Base-by-base conservation (phyloP, 169 alveolate species). In the Plasmodium coatneyi region DNA sequence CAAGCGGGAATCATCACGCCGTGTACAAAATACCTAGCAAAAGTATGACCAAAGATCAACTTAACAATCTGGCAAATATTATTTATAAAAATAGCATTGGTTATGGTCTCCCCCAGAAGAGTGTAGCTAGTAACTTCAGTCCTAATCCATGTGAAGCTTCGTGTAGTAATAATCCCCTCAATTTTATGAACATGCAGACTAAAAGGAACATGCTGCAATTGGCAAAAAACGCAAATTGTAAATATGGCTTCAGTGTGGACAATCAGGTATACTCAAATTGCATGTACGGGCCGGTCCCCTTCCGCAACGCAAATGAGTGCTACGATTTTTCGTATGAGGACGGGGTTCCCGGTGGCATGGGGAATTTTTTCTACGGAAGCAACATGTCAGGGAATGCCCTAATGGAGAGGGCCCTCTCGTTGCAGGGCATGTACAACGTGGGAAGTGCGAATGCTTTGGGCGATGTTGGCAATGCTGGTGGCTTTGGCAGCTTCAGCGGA, bases 351-450 rank as follows among this genome's bases (percentile, higher is more conserved):
- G 49, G 34, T 28, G 71, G 34, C 52, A 0, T 87, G 72, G 82
- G 71, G 80, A 56, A 28, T 41, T 28, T 41, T 14, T 87, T 78
- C 66, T 72, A 60, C 52, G 60, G 72, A 5, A 87, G 49, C 49
- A 19, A 87, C 52, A 1, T 41, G 5, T 86, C 60, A 32, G 79
- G 52, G 46, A 79, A 87, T 12, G 36, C 22, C 32, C 49, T 87
- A 80, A 78, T 87, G 89, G 89, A 79, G 66, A n/a, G 71, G 72
- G 34, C 81, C 22, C 36, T 87, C 12, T 54, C 66, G 6, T 10
- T 78, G 43, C 93, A 87, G 22, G 83, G 89, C 12, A 30, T 79
- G 56, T 78, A 87, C 56, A 66, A 43, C 34, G 25, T 87, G 82
- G 60, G 71, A 36, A 22, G 43, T 10, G 71, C 22, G 36, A 32